Evolutionary conservation across 345 rosid species (phyloP), one percentile per base, ranked within the genome.

Genomic region (Melaleuca quinquenervia): DNA sequence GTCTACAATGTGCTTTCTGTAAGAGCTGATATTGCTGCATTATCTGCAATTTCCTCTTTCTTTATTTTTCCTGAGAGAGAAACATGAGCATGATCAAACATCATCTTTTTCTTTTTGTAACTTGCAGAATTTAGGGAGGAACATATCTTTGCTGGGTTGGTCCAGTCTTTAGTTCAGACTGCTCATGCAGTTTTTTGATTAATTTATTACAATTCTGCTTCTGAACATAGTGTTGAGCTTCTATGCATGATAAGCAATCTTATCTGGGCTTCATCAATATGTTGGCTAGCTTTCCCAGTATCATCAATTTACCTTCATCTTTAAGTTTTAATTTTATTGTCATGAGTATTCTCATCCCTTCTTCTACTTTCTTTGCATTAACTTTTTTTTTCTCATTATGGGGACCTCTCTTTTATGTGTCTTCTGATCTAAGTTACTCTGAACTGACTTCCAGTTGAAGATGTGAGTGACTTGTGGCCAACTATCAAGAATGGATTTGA

Each of bases 381-480:
- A 18, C 80, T 8, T 70, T 18, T 36, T 18, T 36, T 36, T 10
- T 8, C 76, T 16, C 44, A 64, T 64, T 74, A 76, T 36, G 29
- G 7, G 70, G 78, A 52, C 52, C 26, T 11, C 48, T 29, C 10
- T n/a, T 45, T 21, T 50, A 20, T 21, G 50, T 50, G 16, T 84
- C 36, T 41, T 56, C 50, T 82, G 62, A 50, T 85, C 85, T 86
- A 80, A 85, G 85, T 41, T 20, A 16, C 18, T 18, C 13, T 82
- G 32, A 48, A 85, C 55, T 83, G 54, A 36, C 64, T 82, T 87
- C 7, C 95, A 96, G 98, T 97, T 64, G 99, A 97, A 89, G 99
- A 96, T 92, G 99, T 97, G 86, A 90, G 92, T 87, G 98, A 96
- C 91, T 90, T 97, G 91, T 97, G 99, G 98, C 98, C 98, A 54